Evolutionary conservation across 805 yeast genomes (phyloP).

Genomic region (Wickerhamomyces strasburgensis): DNA sequence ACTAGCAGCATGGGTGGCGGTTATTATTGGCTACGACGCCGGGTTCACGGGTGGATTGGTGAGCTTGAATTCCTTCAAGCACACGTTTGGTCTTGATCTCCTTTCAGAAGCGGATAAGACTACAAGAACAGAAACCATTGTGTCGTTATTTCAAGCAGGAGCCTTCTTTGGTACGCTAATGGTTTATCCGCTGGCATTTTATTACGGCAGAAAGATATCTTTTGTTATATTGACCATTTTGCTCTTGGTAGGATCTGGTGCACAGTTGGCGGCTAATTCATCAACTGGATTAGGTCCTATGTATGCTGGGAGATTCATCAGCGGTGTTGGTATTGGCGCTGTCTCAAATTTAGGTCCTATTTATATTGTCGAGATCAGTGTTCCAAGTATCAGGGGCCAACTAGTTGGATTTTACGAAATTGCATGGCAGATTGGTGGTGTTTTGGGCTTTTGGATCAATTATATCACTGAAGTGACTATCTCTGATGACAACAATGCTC

Average conservation of each 20-base stretch:
- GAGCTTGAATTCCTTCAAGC: conserved; percentile 7
- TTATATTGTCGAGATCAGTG: conserved; percentile 40
- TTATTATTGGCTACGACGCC: conserved; percentile 26
- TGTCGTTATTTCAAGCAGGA: conserved; percentile 18
- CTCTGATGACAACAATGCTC: conserved; percentile 18
- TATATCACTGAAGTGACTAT: conserved; percentile 1
- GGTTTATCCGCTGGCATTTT: conserved; percentile 15
- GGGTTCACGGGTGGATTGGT: conserved; percentile 18
- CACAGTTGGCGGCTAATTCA: conserved; percentile 30
- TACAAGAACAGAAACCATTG: conserved; percentile 7
- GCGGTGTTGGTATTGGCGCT: conserved; percentile 49
- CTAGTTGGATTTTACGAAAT: conserved; percentile 5
- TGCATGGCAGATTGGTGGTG: conserved; percentile 6
- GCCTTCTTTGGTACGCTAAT: conserved; percentile 18
- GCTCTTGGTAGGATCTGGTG: conserved; percentile 34
- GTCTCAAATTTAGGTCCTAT: conserved; percentile 45
- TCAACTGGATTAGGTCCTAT: conserved; percentile 38
- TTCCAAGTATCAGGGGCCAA: conserved; percentile 40
- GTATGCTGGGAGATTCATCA: conserved; percentile 44
- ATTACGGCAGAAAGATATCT: conserved; percentile 10
- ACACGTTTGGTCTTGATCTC: conserved; percentile 13
- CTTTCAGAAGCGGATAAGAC: conserved; percentile 4
- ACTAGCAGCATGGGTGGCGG: conserved; percentile 29
- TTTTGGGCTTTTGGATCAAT: conserved; percentile 4
- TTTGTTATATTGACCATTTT: conserved; percentile 9